Conservation (phyloP, 768 basidiomycete genomes). For the Mycena rebaudengoi region DNA sequence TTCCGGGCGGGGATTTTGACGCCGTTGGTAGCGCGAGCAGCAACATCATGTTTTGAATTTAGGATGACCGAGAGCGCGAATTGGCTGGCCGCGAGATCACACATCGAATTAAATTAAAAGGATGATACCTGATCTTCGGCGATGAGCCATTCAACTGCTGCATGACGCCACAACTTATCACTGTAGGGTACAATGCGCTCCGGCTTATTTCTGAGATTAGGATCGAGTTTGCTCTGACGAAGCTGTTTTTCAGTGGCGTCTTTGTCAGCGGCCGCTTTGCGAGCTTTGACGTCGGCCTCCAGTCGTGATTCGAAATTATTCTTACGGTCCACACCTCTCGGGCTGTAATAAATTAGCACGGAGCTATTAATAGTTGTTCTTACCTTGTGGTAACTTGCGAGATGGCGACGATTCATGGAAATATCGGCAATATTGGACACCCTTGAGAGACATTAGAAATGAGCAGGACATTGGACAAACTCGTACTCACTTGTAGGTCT, state of each 20-base stretch:
- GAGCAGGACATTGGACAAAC: not conserved
- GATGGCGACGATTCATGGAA: too few relatives aligned
- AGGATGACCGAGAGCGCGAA: constrained; percentile 39
- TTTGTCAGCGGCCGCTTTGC: not conserved
- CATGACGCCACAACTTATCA: constrained; percentile 26
- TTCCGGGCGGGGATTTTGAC: constrained; percentile 38
- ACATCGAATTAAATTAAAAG: not conserved
- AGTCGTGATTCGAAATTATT: too few relatives aligned
- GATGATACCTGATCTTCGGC: constrained; percentile 47
- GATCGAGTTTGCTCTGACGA: not conserved
- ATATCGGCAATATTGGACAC: too few relatives aligned
- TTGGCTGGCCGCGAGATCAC: constrained; percentile 9
- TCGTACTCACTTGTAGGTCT: too few relatives aligned
- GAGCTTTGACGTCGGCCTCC: too few relatives aligned
- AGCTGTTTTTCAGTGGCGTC: not conserved
- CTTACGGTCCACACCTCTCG: too few relatives aligned
- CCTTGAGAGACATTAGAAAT: not conserved
- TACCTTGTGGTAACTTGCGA: too few relatives aligned
- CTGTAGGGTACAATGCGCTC: constrained; percentile 3
- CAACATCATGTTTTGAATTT: constrained; percentile 43
- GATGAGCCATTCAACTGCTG: constrained; percentile 44
- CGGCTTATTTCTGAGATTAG: not conserved
- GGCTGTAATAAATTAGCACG: too few relatives aligned
- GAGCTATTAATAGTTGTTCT: too few relatives aligned
- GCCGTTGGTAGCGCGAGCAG: constrained; percentile 39